Evolutionary conservation across 164 flowering plant genomes (phyloP).

Genomic region (Vitis labrusca): DNA sequence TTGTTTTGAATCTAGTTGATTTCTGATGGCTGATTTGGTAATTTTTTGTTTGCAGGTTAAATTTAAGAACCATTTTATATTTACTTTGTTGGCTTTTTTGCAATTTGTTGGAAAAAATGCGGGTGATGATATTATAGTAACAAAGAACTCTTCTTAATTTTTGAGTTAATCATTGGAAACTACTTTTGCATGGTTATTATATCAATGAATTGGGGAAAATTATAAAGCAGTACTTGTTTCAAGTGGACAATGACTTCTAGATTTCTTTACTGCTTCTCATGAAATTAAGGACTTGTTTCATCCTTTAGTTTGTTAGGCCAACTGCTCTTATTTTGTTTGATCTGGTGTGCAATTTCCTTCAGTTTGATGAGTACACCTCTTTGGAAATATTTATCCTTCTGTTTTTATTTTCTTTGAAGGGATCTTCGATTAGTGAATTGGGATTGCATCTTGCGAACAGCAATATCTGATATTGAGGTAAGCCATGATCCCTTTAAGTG

Average conservation of each 20-base stretch:
- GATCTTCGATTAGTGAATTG: constrained; percentile 91
- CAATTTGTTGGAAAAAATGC: too few relatives aligned
- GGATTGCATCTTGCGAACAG: constrained; percentile 92
- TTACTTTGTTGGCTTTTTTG: too few relatives aligned
- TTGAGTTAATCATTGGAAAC: too few relatives aligned
- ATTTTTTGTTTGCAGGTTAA: too few relatives aligned
- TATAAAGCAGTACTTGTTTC: not conserved
- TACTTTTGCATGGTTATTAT: too few relatives aligned
- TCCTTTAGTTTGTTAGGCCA: not conserved
- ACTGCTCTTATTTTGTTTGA: not conserved
- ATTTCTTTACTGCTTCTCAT: not conserved
- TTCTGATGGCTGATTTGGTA: too few relatives aligned
- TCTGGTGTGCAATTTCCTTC: not conserved
- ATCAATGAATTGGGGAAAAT: too few relatives aligned
- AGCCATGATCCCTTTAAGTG: constrained; percentile 1
- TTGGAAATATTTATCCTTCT: not conserved
- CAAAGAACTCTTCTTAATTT: too few relatives aligned
- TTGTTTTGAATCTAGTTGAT: too few relatives aligned
- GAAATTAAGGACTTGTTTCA: not conserved
- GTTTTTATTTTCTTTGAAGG: constrained; percentile 35
- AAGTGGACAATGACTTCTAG: not conserved
- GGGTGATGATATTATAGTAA: too few relatives aligned
- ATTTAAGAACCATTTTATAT: too few relatives aligned
- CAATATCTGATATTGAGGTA: constrained; percentile 98
- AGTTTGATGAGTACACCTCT: not conserved